Base-by-base conservation (phyloP, 2,329 filamentous ascomycete genomes). In the Hypoxylon sp. region DNA sequence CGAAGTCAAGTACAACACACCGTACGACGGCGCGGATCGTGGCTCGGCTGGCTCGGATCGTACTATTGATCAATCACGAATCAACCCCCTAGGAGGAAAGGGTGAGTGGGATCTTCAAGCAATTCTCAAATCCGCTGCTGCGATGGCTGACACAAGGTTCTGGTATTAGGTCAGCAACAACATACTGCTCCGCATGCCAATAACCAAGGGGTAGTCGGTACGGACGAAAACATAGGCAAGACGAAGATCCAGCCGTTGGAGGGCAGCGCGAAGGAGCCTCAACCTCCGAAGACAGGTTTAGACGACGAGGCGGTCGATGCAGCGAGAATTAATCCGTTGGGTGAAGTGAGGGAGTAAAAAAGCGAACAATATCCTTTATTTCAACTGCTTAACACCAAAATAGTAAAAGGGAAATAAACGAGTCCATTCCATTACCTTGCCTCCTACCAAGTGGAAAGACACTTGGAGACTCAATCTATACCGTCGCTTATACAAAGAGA, bases 181-280 rank as follows among this genome's bases (percentile, higher is more conserved):
- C 63, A 66, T 53, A 57, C 63, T 10, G 57, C 63, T 26, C 39
- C 63, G 14, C 63, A 62, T 35, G 63, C 63, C 31, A 53, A 66
- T 24, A 66, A 47, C 47, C 63, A 66, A 50, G 63, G 63, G 13
- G 63, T 62, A 35, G 57, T 66, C 17, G 58, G 63, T 11, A 58
- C 57, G 3, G 35, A 19, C 35, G 63, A 66, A n/a, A 50, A 60
- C 10, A 39, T 66, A 9, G 57, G 57, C 3, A 58, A 62, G 24
- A 35, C 58, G 1, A 66, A 63, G 58, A 67, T 67, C 13, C 46
- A 47, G 31, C 58, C 64, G n/a, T 39, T 67, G 14, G 58, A 57
- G 9, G 19, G 53, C 22, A 17, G 13, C 17, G 13, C 1, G 24
- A 22, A 58, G 11, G 58, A 67, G 17, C 2, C 58, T 8, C 58